Conservation (phyloP, 2,329 filamentous ascomycete species). For the Dothiorella sarmentorum region DNA sequence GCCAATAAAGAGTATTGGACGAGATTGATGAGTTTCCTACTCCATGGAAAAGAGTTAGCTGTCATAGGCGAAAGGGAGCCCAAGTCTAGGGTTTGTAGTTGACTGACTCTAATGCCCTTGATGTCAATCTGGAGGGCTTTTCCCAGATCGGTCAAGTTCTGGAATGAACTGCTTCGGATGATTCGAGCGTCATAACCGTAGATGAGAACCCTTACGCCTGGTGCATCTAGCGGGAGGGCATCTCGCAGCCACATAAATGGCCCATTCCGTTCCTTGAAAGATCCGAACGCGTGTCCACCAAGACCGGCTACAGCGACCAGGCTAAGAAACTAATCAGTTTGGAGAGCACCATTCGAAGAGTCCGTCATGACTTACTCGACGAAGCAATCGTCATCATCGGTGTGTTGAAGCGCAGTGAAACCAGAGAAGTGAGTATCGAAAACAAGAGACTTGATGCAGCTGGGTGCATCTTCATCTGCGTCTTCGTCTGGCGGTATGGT, state of each 20-base stretch:
- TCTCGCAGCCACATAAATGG: slow-evolving; percentile 32
- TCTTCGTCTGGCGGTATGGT: neutral
- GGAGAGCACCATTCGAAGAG: no score
- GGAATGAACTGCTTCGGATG: neutral
- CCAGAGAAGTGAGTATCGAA: slow-evolving; percentile 17
- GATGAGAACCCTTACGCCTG: slow-evolving; percentile 24
- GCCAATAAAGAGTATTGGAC: neutral
- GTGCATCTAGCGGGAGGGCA: slow-evolving; percentile 25
- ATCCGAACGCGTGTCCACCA: slow-evolving; percentile 30
- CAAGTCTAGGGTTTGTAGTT: no score
- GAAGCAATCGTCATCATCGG: neutral
- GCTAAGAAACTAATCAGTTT: neutral
- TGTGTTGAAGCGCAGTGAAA: slow-evolving; percentile 12
- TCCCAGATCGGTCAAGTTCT: neutral
- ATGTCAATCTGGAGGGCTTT: neutral
- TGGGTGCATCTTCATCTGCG: neutral
- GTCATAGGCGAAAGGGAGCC: no score
- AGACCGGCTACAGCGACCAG: slow-evolving; percentile 23
- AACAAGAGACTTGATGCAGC: neutral
- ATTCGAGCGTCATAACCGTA: slow-evolving; percentile 26
- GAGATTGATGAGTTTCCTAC: neutral
- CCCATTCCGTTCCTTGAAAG: slow-evolving; percentile 29
- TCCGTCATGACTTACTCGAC: neutral
- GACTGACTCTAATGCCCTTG: neutral
- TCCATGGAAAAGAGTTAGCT: no score